Evolutionary conservation across 1,139 yeast species (phyloP).

Genomic region (Yamadazyma taylorii): DNA sequence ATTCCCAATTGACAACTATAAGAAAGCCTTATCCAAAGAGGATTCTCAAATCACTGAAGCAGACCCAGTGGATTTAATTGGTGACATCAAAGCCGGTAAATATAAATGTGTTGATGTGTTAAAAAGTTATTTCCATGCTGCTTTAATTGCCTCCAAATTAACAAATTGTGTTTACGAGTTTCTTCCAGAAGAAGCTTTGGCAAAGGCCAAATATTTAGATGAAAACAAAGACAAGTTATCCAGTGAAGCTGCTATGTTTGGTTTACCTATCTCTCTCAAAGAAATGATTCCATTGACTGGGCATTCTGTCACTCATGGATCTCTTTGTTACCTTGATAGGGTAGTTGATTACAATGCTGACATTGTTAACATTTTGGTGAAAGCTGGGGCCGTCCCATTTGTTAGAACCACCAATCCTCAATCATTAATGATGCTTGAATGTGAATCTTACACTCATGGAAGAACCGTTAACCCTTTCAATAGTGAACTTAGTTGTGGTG

Average conservation of each 20-base stretch:
- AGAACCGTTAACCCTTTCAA: constrained; percentile 56
- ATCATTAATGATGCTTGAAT: constrained; percentile 55
- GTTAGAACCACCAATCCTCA: constrained; percentile 57
- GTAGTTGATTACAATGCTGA: constrained; percentile 23
- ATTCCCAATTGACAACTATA: constrained; percentile 19
- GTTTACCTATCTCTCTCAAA: constrained; percentile 26
- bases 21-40: constrained; percentile 13
- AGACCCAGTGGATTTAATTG: constrained; percentile 18
- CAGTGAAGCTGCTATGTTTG: constrained; percentile 18
- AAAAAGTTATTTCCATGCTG: constrained; percentile 28
- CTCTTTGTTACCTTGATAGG: constrained; percentile 11
- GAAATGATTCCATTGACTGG: constrained; percentile 16
- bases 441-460: constrained; percentile 50
- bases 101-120: constrained; percentile 26
- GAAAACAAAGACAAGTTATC: constrained; percentile 14
- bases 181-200: constrained; percentile 20
- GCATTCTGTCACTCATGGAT: constrained; percentile 6
- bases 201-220: constrained; percentile 20
- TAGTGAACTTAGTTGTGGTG: constrained; percentile 52
- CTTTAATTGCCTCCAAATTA: constrained; percentile 22
- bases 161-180: constrained; percentile 25
- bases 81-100: constrained; percentile 14
- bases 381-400: constrained; percentile 22
- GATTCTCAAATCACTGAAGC: constrained; percentile 18
- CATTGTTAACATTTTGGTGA: constrained; percentile 19